Evolutionary conservation across 768 basidiomycete genomes (phyloP), one percentile per base, ranked within the genome.

Genomic region (Boletus sensibilis): DNA sequence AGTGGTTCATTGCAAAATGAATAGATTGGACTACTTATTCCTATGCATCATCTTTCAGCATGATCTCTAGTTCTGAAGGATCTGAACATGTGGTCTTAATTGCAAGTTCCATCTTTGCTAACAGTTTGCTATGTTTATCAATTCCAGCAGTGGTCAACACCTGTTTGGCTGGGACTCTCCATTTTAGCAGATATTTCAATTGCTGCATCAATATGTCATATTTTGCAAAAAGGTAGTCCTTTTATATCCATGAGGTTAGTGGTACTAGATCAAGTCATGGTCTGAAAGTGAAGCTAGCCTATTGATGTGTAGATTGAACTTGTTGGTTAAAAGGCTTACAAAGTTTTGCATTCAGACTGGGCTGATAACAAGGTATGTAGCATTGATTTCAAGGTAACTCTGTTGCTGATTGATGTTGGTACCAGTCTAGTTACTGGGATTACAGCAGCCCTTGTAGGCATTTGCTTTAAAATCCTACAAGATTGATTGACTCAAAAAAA

Each of bases 311-410:
- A 70, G 69, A 21, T 46, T 66, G 11, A 38, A 34, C 2, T 35
- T 62, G 33, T 44, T 62, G 38, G 38, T 72, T 35, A 29, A 52
- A 34, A 67, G 25, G 20, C 43, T 70, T 0, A 41, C 33, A 48
- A 66, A 11, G 3, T 64, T 70, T 54, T 58, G 29, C 12, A 56
- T 64, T 20, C 71, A 70, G 21, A 70, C 71, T 58, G 69, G 69
- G 7, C 31, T 67, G 1, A 52, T 69, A 37, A 70, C 71, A 11
- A 45, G 66, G 69, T 58, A 46, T 52, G 46, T 46, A 20, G 1
- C 10, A 42, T 46, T 50, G 2, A 14, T 50, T 39, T 48, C 8
- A 23, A 31, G 4, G 11, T 5, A 39, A 35, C 1, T 27, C 8
- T 34, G 1, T 21, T 43, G 2, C 16, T 68, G 2, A 62, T 37